These are phyloP conservation scores for Naganishia vishniacii DNA, from an alignment of 768 basidiomycete genomes.

Conservation along the genomic window DNA sequence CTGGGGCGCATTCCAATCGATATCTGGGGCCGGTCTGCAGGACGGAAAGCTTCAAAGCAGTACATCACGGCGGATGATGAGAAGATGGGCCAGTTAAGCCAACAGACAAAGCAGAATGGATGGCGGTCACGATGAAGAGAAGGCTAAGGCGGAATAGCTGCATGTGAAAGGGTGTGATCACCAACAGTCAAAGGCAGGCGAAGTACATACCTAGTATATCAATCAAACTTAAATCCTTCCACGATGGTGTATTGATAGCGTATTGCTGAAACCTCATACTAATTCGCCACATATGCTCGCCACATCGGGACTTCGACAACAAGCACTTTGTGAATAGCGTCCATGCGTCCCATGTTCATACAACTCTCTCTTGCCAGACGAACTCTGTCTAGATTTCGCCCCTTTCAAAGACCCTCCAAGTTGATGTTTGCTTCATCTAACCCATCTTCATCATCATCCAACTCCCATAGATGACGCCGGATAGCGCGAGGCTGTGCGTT, in stretches of 20 bases:
- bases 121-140: not conserved
- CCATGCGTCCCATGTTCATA: too few relatives aligned
- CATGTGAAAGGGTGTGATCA: not conserved
- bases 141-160: conserved; percentile 1
- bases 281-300: too few relatives aligned
- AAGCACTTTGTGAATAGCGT: too few relatives aligned
- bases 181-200: not conserved
- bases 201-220: conserved; percentile 1
- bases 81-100: not conserved
- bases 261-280: too few relatives aligned
- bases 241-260: too few relatives aligned
- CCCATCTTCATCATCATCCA: conserved; percentile 8
- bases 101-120: conserved; percentile 13
- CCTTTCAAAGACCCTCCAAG: not conserved
- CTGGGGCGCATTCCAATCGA: not conserved
- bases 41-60: not conserved
- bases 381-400: not conserved
- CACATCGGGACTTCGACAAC: too few relatives aligned
- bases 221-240: too few relatives aligned
- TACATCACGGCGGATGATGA: not conserved
- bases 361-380: too few relatives aligned
- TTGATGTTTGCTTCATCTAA: not conserved
- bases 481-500: not conserved
- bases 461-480: not conserved
- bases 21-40: conserved; percentile 8